Conservation (phyloP, 1,139 yeast genomes). For the Torulaspora pretoriensis region DNA sequence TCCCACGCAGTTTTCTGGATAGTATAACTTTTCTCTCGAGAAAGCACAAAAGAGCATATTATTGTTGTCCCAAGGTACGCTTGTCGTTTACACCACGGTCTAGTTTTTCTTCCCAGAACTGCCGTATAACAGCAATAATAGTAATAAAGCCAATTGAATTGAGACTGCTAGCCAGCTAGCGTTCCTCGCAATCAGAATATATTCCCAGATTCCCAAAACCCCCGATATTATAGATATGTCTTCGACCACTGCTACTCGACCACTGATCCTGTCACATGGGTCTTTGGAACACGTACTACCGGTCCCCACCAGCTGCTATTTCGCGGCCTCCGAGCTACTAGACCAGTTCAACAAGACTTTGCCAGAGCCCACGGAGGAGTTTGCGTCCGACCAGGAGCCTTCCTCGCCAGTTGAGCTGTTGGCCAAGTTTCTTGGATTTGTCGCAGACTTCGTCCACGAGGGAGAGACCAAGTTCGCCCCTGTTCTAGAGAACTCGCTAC, state of each 20-base stretch:
- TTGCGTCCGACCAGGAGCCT: constrained; percentile 86
- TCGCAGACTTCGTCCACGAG: constrained; percentile 55
- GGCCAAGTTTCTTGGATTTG: constrained; percentile 78
- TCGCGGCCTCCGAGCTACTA: constrained; percentile 79
- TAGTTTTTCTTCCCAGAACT: not conserved
- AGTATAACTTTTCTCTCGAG: not conserved
- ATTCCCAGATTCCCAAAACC: constrained; percentile 4
- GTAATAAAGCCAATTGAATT: too few relatives aligned
- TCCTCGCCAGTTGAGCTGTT: constrained; percentile 81
- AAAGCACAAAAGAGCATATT: not conserved
- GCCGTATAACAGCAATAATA: not conserved
- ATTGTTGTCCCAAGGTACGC: not conserved
- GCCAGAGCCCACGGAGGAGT: constrained; percentile 79
- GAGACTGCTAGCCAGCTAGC: not conserved
- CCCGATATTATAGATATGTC: constrained; percentile 1
- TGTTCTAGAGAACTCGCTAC: constrained; percentile 62
- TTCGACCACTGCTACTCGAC: constrained; percentile 47
- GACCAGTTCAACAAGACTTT: constrained; percentile 77
- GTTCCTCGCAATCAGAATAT: constrained; percentile 2
- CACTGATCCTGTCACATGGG: constrained; percentile 81
- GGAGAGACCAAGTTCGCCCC: constrained; percentile 53
- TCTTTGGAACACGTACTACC: constrained; percentile 80
- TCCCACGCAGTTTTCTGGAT: too few relatives aligned
- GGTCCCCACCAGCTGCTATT: constrained; percentile 77
- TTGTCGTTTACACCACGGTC: not conserved